phyloP scores from a whole-genome alignment of 1,284 basidiomycete genomes.

The Sutorius eximius region DNA sequence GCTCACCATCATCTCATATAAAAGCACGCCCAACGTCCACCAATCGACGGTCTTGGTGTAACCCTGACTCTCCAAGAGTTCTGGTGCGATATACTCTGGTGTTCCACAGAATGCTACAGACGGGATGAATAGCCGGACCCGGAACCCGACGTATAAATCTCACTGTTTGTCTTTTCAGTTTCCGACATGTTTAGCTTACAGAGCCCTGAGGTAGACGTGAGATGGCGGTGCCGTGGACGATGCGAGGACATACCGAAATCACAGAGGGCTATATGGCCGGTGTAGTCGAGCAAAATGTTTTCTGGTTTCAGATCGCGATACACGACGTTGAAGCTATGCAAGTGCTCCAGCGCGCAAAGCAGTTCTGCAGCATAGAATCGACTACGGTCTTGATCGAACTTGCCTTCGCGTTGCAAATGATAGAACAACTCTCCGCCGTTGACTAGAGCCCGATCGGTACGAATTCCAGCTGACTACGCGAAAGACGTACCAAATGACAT shows the following conservation, averaged over 20 bases:
- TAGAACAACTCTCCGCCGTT: slow-evolving; percentile 99
- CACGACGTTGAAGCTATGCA: slow-evolving; percentile 97
- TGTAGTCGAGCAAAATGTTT: slow-evolving; percentile 96
- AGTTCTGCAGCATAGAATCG: slow-evolving; percentile 98
- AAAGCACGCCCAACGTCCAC: slow-evolving; percentile 98
- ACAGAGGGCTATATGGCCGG: slow-evolving; percentile 96
- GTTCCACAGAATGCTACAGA: slow-evolving; percentile 94
- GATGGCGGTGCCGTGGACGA: background rate
- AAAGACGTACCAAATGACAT: slow-evolving; percentile 80
- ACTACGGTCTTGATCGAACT: slow-evolving; percentile 92
- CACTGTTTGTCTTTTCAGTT: slow-evolving; percentile 96
- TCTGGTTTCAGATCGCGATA: slow-evolving; percentile 98
- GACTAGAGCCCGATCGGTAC: slow-evolving; percentile 47
- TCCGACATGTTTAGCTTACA: slow-evolving; percentile 99
- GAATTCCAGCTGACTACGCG: background rate
- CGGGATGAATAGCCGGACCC: slow-evolving; percentile 4
- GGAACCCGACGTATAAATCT: slow-evolving; percentile 24
- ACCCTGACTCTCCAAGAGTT: slow-evolving; percentile 93
- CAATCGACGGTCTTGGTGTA: slow-evolving; percentile 99
- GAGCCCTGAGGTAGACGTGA: slow-evolving; percentile 54
- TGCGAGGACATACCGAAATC: slow-evolving; percentile 71
- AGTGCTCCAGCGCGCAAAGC: slow-evolving; percentile 90
- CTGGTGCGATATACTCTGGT: slow-evolving; percentile 96
- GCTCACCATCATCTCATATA: slow-evolving; percentile 96
- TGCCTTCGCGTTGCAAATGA: slow-evolving; percentile 94